Percentiles rank a stretch among this genome's conserved stretches.
phyloP scores from a whole-genome alignment of 352 stramenopile species.

The Thalassiosira ordinaria region DNA sequence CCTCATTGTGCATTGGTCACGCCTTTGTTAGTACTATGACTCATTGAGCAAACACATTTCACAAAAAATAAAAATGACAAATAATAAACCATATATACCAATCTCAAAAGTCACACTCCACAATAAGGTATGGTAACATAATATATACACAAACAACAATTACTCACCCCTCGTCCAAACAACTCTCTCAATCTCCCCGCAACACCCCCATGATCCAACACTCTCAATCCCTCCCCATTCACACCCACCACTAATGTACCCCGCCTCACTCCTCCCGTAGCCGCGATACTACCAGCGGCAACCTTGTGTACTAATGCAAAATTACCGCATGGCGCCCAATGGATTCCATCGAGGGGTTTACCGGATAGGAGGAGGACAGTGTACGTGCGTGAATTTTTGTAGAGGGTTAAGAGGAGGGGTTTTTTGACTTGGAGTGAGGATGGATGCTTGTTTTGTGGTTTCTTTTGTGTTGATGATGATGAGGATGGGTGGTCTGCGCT shows the following conservation, averaged over 20 bases:
- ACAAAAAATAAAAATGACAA: too few species aligned
- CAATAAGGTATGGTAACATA: too few species aligned
- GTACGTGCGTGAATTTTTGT: slow-evolving; percentile 57
- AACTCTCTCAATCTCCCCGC: slow-evolving; percentile 37
- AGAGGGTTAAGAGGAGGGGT: slow-evolving; percentile 25
- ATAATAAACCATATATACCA: too few species aligned
- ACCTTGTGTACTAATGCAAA: slow-evolving; percentile 79
- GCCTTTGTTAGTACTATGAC: too few species aligned
- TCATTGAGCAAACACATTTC: too few species aligned
- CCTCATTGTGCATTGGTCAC: too few species aligned
- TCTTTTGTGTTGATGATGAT: too few species aligned
- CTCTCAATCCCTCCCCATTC: slow-evolving; percentile 17
- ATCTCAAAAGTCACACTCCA: too few species aligned
- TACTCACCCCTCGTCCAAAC: slow-evolving; percentile 31
- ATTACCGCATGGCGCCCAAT: slow-evolving; percentile 78
- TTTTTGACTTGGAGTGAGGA: slow-evolving; percentile 19
- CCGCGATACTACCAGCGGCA: slow-evolving; percentile 23
- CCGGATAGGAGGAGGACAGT: slow-evolving; percentile 58
- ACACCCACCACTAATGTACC: slow-evolving; percentile 61
- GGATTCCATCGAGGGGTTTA: slow-evolving; percentile 61
- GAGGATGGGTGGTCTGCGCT: too few species aligned
- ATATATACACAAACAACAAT: too few species aligned
- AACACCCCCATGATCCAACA: slow-evolving; percentile 56
- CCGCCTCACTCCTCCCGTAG: slow-evolving; percentile 49
- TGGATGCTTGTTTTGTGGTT: background rate